phyloP scores from a whole-genome alignment of 306 rosid species.

The Alnus glutinosa region DNA sequence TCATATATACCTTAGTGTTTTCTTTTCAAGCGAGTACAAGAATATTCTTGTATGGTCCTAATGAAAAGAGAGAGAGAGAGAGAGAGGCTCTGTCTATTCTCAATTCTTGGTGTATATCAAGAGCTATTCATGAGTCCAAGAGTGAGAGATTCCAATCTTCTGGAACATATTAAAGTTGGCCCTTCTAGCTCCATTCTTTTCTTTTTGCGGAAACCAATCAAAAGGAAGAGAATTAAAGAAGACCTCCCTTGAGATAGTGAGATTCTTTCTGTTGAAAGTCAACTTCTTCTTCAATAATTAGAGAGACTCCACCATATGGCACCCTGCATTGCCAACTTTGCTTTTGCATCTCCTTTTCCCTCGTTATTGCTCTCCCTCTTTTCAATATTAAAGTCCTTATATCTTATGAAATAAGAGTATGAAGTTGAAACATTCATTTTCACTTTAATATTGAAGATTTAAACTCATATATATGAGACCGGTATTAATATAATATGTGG shows the following conservation, averaged over 20 bases:
- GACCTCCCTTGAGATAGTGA: neutral
- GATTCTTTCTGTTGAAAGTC: neutral
- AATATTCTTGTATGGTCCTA: conserved; percentile 2
- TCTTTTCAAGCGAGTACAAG: neutral
- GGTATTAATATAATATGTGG: neutral
- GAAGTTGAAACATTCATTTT: neutral
- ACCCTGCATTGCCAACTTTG: neutral
- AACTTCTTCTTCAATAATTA: conserved; percentile 1
- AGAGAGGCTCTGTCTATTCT: neutral
- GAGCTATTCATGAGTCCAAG: conserved; percentile 29
- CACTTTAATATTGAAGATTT: neutral
- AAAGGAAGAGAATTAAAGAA: neutral
- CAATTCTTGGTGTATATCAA: neutral
- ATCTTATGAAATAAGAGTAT: neutral
- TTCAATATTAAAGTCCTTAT: neutral
- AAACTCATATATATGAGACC: neutral
- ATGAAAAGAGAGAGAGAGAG: neutral
- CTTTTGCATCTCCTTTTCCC: neutral
- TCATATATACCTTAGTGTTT: too few relatives aligned
- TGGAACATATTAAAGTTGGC: neutral
- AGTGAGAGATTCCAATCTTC: conserved; percentile 20
- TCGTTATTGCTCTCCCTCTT: neutral
- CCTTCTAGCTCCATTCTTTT: neutral
- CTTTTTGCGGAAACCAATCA: conserved; percentile 15
- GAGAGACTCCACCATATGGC: neutral